Base-by-base conservation (phyloP, 768 basidiomycete species). In the Imleria badia region DNA sequence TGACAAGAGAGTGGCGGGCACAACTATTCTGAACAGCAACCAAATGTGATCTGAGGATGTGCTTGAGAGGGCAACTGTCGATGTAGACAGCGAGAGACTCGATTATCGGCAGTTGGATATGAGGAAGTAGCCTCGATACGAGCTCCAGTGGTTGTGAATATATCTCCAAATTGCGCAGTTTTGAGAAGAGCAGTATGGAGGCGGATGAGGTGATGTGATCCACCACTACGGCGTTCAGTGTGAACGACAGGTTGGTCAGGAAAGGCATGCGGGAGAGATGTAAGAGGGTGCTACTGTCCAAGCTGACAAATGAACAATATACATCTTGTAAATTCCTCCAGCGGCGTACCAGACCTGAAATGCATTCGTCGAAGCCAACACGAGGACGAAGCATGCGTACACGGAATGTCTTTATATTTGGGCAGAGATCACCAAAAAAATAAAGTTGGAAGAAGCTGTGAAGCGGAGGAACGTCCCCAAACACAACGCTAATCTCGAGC, bases 401-500 rank as follows among this genome's bases (percentile, higher is more conserved):
- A 38, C 44, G 47, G 19, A 63, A 49, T 19, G 6, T 46, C 42
- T 44, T 54, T 6, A 63, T 40, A 26, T 58, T 54, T 26, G 62
- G 60, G 42, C 62, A 61, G 34, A 63, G 55, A 12, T 54, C 49
- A 7, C 52, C 48, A n/a, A 63, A 59, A 26, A 4, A 26, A 26
- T 26, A 26, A 26, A 26, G 26, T 26, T 17, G 62, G 45, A 10
- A n/a, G 39, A 60, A 60, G 23, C 45, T 63, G 30, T 50, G 61
- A 17, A 63, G 54, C 3, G 62, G 39, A 20, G 62, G 61, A 13
- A 43, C 29, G 11, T 63, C 61, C 10, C 62, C 61, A 12, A 60
- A 60, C 17, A 62, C 53, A 30, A 62, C 56, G 17, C 64, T 53
- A 38, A 64, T 60, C 12, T 64, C 58, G 42, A 64, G 54, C 22